Base-by-base conservation (phyloP, 495 filamentous ascomycete genomes). In the Tetracladium setigerum region DNA sequence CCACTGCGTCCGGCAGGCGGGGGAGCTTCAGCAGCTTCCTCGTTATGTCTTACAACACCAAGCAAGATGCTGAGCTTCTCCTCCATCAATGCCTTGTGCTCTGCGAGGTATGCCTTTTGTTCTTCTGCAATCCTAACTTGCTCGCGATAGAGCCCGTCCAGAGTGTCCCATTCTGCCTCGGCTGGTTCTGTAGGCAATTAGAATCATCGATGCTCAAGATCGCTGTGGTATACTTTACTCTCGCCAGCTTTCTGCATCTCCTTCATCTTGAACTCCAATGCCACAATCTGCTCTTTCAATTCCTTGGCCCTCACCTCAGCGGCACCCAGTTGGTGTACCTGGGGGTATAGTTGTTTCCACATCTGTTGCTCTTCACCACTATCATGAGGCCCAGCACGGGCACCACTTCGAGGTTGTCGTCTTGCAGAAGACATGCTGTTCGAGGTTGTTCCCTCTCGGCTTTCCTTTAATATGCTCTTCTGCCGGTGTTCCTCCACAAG, bases 91-190 rank as follows among this genome's bases (percentile, higher is more conserved):
- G 75, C 75, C 8, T 71, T 70, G 51, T 79, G 72, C 43, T 78
- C 74, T 50, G 69, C 71, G 31, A 81, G 66, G 37, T 81, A 75
- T 5, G 71, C 67, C 48, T 74, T 68, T 47, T 81, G 74, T 36
- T 84, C 76, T 49, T 86, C 81, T 36, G 71, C 73, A 17, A 83
- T 68, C 46, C 76, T 77, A 55, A 82, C 65, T 47, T 79, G 77
- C 52, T 83, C 79, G 24, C 83, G 74, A 55, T 81, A 78, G 41
- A 79, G 67, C 41, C 58, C 61, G 52, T 80, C 74, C 17, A 87
- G 67, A 38, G 76, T 56, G 22, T 67, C 59, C 14, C 69, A 57
- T 12, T 67, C 55, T 32, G 46, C 34, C 2, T 62, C 31, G 10
- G 63, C 35, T 2, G 47, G 51, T 38, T 55, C 55, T 57, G 27